phyloP scores from a whole-genome alignment of 768 basidiomycete species.

The Fomitopsis serialis region DNA sequence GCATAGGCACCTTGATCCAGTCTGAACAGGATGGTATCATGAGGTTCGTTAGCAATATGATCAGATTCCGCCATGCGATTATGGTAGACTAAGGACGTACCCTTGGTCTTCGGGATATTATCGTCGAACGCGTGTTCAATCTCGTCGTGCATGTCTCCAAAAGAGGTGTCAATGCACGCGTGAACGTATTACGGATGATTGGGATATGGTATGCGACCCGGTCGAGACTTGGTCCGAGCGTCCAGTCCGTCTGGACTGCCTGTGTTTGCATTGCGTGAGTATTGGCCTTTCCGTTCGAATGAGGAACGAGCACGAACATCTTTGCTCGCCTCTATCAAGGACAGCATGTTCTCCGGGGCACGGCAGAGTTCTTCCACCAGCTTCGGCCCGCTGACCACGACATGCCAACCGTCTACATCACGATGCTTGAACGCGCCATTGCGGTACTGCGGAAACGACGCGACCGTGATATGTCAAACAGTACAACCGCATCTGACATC shows the following conservation, averaged over 20 bases:
- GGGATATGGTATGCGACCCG: conserved; percentile 25
- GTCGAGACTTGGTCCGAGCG: conserved; percentile 27
- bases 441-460: conserved; percentile 16
- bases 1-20: conserved; percentile 27
- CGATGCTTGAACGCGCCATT: conserved; percentile 27
- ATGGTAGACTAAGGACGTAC: background rate
- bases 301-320: conserved; percentile 2
- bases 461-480: background rate
- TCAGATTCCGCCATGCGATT: background rate
- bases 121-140: conserved; percentile 35
- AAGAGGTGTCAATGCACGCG: conserved; percentile 31
- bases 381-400: conserved; percentile 28
- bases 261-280: conserved; percentile 10
- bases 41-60: background rate
- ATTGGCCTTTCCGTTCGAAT: no score
- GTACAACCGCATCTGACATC: background rate
- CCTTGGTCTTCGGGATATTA: conserved; percentile 21
- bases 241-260: conserved; percentile 33
- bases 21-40: conserved; percentile 17
- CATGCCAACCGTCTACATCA: conserved; percentile 29
- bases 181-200: conserved; percentile 26
- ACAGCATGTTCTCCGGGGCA: conserved; percentile 33
- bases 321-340: conserved; percentile 21
- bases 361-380: conserved; percentile 35
- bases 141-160: conserved; percentile 41